Evolutionary conservation across 2,329 filamentous ascomycete species (phyloP).

Genomic region (Arthrobotrys pseudoclavata): DNA sequence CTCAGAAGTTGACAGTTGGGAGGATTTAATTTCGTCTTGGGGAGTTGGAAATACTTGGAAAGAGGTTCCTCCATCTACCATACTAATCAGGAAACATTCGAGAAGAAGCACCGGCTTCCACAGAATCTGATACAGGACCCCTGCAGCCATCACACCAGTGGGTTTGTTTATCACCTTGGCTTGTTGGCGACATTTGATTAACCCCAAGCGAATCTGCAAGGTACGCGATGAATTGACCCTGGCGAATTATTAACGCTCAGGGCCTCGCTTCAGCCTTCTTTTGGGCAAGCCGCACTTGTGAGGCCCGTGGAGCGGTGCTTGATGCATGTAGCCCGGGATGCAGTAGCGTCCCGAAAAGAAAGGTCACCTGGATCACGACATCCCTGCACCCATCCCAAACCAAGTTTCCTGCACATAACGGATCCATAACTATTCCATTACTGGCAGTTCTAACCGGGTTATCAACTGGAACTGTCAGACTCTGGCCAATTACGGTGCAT

Average conservation of each 20-base stretch:
- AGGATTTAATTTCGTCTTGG: conserved; percentile 17
- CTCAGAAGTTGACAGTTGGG: conserved; percentile 4
- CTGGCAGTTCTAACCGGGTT: conserved; percentile 41
- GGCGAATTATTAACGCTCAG: conserved; percentile 23
- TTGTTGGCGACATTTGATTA: conserved; percentile 31
- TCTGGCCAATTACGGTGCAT: conserved; percentile 35
- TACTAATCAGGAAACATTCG: conserved; percentile 52
- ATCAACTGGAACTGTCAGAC: conserved; percentile 38
- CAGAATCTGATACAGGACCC: conserved; percentile 53
- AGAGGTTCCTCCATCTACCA: conserved; percentile 18
- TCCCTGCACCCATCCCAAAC: conserved; percentile 26
- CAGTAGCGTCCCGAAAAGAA: conserved; percentile 30
- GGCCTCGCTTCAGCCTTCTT: conserved; percentile 44
- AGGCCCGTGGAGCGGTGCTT: conserved; percentile 26
- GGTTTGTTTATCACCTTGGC: conserved; percentile 28
- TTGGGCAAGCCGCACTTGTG: conserved; percentile 46
- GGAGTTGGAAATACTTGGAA: conserved; percentile 10
- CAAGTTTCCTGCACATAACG: conserved; percentile 38
- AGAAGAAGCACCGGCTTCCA: conserved; percentile 44
- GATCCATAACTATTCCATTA: conserved; percentile 29
- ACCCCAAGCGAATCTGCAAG: conserved; percentile 58
- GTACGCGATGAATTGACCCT: conserved; percentile 43
- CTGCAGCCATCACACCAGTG: conserved; percentile 40
- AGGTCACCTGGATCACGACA: conserved; percentile 18
- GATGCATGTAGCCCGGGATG: conserved; percentile 15